These are phyloP conservation scores for Vitis rupestris DNA, from an alignment of 164 flowering plant genomes.

Conservation along the genomic window DNA sequence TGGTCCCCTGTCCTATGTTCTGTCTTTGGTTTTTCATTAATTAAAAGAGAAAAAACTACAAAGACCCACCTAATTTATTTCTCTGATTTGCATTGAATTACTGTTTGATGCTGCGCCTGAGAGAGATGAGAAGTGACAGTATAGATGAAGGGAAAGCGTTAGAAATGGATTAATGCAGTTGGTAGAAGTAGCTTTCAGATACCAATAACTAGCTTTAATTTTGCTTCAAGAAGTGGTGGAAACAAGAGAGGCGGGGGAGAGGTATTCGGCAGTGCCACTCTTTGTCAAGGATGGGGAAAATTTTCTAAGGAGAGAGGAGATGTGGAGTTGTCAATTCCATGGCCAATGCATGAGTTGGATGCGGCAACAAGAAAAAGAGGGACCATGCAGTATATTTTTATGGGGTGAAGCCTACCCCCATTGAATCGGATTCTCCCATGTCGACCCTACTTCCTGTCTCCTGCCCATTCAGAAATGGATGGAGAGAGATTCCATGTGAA, in stretches of 20 bases:
- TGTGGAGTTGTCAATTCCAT: conserved; percentile 10
- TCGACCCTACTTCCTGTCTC: conserved; percentile 2
- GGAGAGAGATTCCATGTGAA: conserved; percentile 5
- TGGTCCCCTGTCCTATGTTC: neutral
- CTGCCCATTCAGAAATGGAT: neutral
- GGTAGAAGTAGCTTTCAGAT: too few relatives aligned
- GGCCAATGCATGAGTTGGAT: conserved; percentile 8
- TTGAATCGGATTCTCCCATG: conserved; percentile 25
- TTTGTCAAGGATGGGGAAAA: neutral
- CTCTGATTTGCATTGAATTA: too few relatives aligned
- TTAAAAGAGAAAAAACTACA: too few relatives aligned
- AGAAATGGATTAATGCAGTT: too few relatives aligned
- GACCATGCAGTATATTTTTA: conserved; percentile 16
- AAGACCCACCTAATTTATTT: too few relatives aligned
- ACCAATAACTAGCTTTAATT: neutral
- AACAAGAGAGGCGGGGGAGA: neutral
- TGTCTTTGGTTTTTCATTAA: neutral
- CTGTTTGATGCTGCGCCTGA: too few relatives aligned
- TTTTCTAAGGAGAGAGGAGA: neutral
- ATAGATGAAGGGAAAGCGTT: too few relatives aligned
- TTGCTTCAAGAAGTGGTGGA: neutral
- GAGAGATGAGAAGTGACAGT: too few relatives aligned
- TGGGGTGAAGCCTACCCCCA: conserved; percentile 14
- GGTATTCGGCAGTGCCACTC: neutral
- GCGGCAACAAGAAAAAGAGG: conserved; percentile 27